Evolutionary conservation across 148 eudicot genomes (phyloP), one percentile per base, ranked within the genome.

Genomic region (Camellia sinensis): DNA sequence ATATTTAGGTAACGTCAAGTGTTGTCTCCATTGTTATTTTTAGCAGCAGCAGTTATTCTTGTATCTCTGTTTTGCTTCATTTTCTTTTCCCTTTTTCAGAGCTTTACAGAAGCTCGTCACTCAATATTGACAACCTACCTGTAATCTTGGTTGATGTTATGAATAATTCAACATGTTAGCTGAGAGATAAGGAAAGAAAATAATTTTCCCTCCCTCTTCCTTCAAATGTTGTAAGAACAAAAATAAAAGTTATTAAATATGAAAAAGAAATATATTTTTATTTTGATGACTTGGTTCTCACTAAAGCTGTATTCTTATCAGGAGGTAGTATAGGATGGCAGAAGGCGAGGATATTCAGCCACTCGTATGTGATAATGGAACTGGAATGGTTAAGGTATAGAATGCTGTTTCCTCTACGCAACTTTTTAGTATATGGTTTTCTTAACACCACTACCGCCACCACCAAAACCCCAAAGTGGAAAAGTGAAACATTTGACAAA

Each of bases 321-420:
- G 90, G 67, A 81, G 78, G 75, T 77, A 79, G 73, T 80, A 83
- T 72, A 87, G 81, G 65, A 92, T 92, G 97, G 97, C 92, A 62
- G 93, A 92, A 3, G 87, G 83, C 70, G 97, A 92, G 88, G 97
- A 92, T 53, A 90, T 92, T 80, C 97, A 90, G 82, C 96, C 96
- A 71, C 93, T 92, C 70, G 96, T 92, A 15, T 92, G 96, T 17
- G 96, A 92, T 84, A 92, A 92, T 87, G 93, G 96, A 59, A 92
- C 95, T 67, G 93, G 95, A 83, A 92, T 92, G 96, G 96, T 92
- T 63, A 89, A 92, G 96, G 93, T 92, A 89, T 9, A 1, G 3
- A 13, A 50, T 45, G 13, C 29, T 8, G 21, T 41, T 45, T 45
- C 15, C 3, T 22, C 44, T n/a, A 21, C 19, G 6, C 5, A 15